Percentiles rank a stretch among this genome's conserved stretches.
phyloP scores from a whole-genome alignment of 1,139 yeast species.

The Ogataea hybrid region DNA sequence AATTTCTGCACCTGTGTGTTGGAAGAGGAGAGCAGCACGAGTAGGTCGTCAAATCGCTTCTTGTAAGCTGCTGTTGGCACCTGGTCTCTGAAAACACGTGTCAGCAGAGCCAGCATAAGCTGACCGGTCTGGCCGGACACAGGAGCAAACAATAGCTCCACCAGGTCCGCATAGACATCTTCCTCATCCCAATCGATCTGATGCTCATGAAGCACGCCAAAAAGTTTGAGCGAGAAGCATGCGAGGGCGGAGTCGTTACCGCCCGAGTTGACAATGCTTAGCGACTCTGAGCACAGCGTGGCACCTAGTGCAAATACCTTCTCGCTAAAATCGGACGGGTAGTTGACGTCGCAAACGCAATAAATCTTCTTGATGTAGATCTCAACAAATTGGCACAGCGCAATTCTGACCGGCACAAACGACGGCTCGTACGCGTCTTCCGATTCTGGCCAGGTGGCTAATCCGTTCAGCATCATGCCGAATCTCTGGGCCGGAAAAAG shows the following conservation, averaged over 20 bases:
- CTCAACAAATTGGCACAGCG: slow-evolving; percentile 47
- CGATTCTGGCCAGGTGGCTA: slow-evolving; percentile 58
- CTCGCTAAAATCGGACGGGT: slow-evolving; percentile 32
- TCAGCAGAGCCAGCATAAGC: slow-evolving; percentile 37
- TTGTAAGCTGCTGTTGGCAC: slow-evolving; percentile 20
- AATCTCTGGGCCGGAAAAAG: slow-evolving; percentile 60
- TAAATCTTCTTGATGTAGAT: slow-evolving; percentile 26
- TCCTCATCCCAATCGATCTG: slow-evolving; percentile 37
- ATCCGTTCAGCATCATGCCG: slow-evolving; percentile 53
- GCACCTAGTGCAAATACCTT: slow-evolving; percentile 37
- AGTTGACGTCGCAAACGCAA: slow-evolving; percentile 23
- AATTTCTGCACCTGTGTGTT: slow-evolving; percentile 39
- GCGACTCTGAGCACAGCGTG: slow-evolving; percentile 49
- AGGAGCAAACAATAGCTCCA: slow-evolving; percentile 36
- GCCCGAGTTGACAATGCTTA: slow-evolving; percentile 38
- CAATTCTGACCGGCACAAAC: slow-evolving; percentile 51
- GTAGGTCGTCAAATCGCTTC: slow-evolving; percentile 20
- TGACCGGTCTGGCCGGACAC: slow-evolving; percentile 32
- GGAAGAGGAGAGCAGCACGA: slow-evolving; percentile 23
- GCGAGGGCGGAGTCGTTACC: slow-evolving; percentile 36
- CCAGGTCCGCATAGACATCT: slow-evolving; percentile 38
- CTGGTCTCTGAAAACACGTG: slow-evolving; percentile 31
- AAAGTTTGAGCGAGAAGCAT: slow-evolving; percentile 47
- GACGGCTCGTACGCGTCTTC: slow-evolving; percentile 58
- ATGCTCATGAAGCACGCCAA: slow-evolving; percentile 33